Conservation (phyloP, 1,284 basidiomycete species). For the Ceratobasidium sp. region DNA sequence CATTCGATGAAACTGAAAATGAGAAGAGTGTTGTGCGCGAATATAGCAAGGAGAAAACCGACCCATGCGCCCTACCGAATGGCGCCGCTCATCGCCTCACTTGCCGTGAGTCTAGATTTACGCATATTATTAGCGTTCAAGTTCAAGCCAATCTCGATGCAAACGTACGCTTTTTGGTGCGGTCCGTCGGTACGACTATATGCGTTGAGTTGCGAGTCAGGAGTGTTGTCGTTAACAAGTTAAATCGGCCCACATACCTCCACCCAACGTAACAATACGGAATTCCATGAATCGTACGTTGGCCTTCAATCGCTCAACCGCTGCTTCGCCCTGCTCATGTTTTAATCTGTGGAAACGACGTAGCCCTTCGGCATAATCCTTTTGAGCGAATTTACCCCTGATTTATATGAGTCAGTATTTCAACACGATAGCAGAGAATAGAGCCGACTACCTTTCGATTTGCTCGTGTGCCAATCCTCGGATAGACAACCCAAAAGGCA, state of each 20-base stretch:
- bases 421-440: neutral
- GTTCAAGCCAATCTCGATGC: neutral
- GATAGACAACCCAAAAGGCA: conserved; percentile 22
- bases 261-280: conserved; percentile 9
- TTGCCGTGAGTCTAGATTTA: neutral
- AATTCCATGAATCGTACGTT: conserved; percentile 30
- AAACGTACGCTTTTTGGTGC: neutral
- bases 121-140: neutral
- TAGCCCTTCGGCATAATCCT: conserved; percentile 23
- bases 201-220: neutral
- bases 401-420: neutral
- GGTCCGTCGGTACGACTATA: conserved; percentile 7
- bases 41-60: too few species aligned
- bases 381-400: conserved; percentile 13
- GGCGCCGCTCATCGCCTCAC: neutral
- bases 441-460: neutral
- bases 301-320: conserved; percentile 3
- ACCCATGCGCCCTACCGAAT: too few species aligned
- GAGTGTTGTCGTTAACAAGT: neutral
- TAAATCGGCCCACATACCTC: neutral
- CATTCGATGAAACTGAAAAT: too few species aligned
- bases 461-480: conserved; percentile 20
- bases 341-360: neutral
- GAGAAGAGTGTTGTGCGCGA: too few species aligned
- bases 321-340: conserved; percentile 17